Conservation (phyloP, 495 filamentous ascomycete genomes). For the Aspergillus heteromorphus region DNA sequence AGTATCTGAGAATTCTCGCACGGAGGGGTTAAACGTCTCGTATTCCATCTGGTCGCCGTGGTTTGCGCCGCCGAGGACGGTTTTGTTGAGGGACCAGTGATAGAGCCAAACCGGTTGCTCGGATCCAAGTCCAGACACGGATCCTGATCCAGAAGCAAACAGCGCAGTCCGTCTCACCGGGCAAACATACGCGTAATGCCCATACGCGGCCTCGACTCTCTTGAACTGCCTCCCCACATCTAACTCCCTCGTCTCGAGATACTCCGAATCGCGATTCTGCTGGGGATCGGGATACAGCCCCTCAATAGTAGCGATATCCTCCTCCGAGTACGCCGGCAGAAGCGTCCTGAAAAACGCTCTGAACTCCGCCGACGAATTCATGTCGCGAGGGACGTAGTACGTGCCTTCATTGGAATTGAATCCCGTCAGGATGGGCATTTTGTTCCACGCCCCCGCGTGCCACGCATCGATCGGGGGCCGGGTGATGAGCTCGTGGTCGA, state of each 20-base stretch:
- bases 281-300: conserved; percentile 54
- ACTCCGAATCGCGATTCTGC: conserved; percentile 24
- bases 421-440: conserved; percentile 58
- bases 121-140: too few relatives aligned
- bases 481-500: conserved; percentile 53
- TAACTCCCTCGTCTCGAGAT: conserved; percentile 28
- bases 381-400: conserved; percentile 47
- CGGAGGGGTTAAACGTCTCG: conserved; percentile 47
- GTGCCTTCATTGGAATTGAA: conserved; percentile 64
- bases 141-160: conserved; percentile 44
- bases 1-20: conserved; percentile 32
- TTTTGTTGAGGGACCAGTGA: conserved; percentile 50
- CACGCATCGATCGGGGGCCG: conserved; percentile 53
- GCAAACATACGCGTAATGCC: conserved; percentile 62
- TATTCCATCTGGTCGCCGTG: conserved; percentile 56
- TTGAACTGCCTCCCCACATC: conserved; percentile 50
- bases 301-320: conserved; percentile 41
- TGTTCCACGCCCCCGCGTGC: conserved; percentile 45
- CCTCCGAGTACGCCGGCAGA: conserved; percentile 44
- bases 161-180: conserved; percentile 58
- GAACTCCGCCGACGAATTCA: conserved; percentile 44
- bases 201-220: conserved; percentile 57
- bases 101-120: conserved; percentile 50
- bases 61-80: conserved; percentile 46
- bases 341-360: conserved; percentile 49